Percentiles rank a stretch among this genome's conserved stretches.
phyloP scores from a whole-genome alignment of 495 filamentous ascomycete genomes.

The Aspergillus diversus region DNA sequence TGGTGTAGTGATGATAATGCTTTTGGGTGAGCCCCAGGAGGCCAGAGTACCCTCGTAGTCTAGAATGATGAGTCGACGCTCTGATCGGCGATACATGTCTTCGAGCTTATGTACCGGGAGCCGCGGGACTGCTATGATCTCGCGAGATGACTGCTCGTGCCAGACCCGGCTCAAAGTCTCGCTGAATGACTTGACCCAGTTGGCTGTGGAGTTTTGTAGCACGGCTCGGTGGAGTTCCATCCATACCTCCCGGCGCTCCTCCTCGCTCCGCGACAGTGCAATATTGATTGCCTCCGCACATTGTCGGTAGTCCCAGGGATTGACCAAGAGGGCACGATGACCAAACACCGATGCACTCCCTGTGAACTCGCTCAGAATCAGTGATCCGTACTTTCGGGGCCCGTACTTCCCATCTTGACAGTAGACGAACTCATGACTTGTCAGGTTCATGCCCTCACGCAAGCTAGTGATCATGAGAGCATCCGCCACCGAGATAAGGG shows the following conservation, averaged over 20 bases:
- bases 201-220: slow-evolving; percentile 75
- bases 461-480: slow-evolving; percentile 90
- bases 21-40: slow-evolving; percentile 76
- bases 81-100: slow-evolving; percentile 63
- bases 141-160: slow-evolving; percentile 79
- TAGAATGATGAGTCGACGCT: slow-evolving; percentile 78
- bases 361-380: slow-evolving; percentile 93
- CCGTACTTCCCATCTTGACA: slow-evolving; percentile 84
- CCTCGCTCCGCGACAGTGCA: slow-evolving; percentile 74
- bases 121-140: slow-evolving; percentile 82
- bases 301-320: slow-evolving; percentile 90
- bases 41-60: slow-evolving; percentile 93
- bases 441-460: slow-evolving; percentile 94
- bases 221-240: slow-evolving; percentile 72
- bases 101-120: slow-evolving; percentile 66
- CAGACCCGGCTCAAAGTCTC: slow-evolving; percentile 70
- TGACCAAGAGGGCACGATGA: slow-evolving; percentile 72
- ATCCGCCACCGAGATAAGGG: slow-evolving; percentile 84
- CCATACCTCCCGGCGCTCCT: slow-evolving; percentile 77
- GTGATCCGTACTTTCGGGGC: slow-evolving; percentile 77
- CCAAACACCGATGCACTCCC: slow-evolving; percentile 85
- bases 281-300: slow-evolving; percentile 81
- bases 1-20: slow-evolving; percentile 80
- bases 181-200: slow-evolving; percentile 78
- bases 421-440: slow-evolving; percentile 87